Conservation (phyloP, 1,284 basidiomycete genomes). For the Anthracocystis panici-leucophaei region DNA sequence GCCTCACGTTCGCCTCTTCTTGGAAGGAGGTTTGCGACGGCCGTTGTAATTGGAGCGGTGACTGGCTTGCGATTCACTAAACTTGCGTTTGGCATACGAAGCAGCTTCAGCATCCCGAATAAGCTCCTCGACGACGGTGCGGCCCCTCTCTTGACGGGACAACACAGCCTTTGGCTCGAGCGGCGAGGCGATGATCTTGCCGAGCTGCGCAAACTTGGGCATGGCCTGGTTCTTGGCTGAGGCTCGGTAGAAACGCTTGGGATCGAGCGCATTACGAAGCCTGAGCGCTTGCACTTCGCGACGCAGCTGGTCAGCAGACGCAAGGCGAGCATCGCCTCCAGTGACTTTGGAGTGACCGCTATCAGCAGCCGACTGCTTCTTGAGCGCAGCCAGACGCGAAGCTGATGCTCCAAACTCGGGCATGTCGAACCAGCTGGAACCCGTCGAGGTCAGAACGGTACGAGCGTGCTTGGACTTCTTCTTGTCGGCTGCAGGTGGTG, state of each 20-base stretch:
- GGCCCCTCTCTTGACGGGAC: slow-evolving; percentile 79
- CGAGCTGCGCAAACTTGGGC: slow-evolving; percentile 83
- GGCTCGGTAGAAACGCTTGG: slow-evolving; percentile 93
- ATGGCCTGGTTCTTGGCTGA: slow-evolving; percentile 79
- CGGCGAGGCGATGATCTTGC: slow-evolving; percentile 84
- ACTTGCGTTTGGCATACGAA: slow-evolving; percentile 93
- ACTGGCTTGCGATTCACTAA: slow-evolving; percentile 74
- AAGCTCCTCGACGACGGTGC: slow-evolving; percentile 87
- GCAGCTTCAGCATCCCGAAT: slow-evolving; percentile 87
- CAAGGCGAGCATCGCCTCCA: slow-evolving; percentile 56
- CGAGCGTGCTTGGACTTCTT: slow-evolving; percentile 47
- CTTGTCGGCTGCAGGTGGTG: slow-evolving; percentile 13
- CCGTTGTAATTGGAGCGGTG: slow-evolving; percentile 45
- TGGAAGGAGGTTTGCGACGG: slow-evolving; percentile 37
- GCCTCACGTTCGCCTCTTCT: slow-evolving; percentile 34
- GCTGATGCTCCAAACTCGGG: slow-evolving; percentile 76
- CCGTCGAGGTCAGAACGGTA: slow-evolving; percentile 73
- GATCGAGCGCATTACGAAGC: slow-evolving; percentile 90
- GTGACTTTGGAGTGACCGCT: slow-evolving; percentile 45
- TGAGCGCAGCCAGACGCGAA: slow-evolving; percentile 32
- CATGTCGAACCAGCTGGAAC: slow-evolving; percentile 89
- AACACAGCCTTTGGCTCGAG: slow-evolving; percentile 80
- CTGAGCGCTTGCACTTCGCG: slow-evolving; percentile 93
- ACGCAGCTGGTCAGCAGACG: slow-evolving; percentile 75
- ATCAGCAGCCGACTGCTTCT: slow-evolving; percentile 46